phyloP scores from a whole-genome alignment of 805 yeast species.

The Tetrapisispora taiwanensis region DNA sequence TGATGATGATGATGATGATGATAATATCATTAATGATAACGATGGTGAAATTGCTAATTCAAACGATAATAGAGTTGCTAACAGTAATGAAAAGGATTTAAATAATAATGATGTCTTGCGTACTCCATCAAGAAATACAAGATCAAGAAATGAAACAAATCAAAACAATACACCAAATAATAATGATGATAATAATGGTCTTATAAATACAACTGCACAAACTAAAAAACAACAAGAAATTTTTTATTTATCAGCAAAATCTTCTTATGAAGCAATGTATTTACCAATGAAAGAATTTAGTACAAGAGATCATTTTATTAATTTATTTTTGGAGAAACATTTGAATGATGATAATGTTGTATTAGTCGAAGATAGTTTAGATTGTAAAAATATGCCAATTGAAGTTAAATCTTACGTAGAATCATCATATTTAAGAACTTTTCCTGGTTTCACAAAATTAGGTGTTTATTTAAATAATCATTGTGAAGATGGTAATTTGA shows the following conservation, averaged over 20 bases:
- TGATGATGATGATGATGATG: neutral
- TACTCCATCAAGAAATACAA: neutral
- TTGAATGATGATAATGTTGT: slow-evolving; percentile 28
- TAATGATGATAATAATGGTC: too few species aligned
- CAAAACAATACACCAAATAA: neutral
- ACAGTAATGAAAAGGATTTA: neutral
- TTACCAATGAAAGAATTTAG: slow-evolving; percentile 30
- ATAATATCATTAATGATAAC: neutral
- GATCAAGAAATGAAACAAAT: neutral
- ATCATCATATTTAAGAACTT: slow-evolving; percentile 43
- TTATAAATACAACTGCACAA: neutral
- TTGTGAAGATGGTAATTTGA: slow-evolving; percentile 38
- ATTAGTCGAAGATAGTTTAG: slow-evolving; percentile 14
- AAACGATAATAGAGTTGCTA: neutral
- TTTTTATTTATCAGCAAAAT: slow-evolving; percentile 24
- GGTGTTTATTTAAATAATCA: slow-evolving; percentile 43
- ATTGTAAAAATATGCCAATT: slow-evolving; percentile 17
- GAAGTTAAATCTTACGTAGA: slow-evolving; percentile 53
- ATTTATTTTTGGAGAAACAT: slow-evolving; percentile 41
- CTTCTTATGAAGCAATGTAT: slow-evolving; percentile 28
- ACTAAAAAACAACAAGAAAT: slow-evolving; percentile 1
- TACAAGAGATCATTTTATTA: slow-evolving; percentile 33
- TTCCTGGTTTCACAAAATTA: slow-evolving; percentile 62
- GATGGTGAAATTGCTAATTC: neutral
- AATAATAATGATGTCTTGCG: neutral